A percentile compares a stretch with the other conserved stretches of the same genome.
Conservation (phyloP, 2,329 filamentous ascomycete genomes). For the Xylariaceae sp. region DNA sequence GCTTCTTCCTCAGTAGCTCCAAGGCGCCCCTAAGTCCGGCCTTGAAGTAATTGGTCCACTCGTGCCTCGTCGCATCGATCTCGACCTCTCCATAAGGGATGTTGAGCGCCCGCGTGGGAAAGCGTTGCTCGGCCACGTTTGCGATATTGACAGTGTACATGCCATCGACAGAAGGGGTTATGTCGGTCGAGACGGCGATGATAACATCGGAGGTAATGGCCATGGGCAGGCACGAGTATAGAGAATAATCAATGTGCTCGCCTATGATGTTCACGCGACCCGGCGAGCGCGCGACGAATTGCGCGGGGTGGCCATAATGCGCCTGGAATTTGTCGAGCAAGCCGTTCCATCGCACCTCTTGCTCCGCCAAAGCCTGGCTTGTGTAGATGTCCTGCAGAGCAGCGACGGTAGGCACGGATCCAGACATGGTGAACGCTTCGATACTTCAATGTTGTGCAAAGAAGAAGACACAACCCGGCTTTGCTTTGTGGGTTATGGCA, state of each 20-base stretch:
- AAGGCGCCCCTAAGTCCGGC: constrained; percentile 79
- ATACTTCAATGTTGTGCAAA: not conserved
- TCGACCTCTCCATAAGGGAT: constrained; percentile 61
- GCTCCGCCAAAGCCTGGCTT: constrained; percentile 58
- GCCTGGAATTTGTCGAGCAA: constrained; percentile 66
- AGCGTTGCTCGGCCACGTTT: constrained; percentile 72
- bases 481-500: not conserved
- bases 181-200: constrained; percentile 63
- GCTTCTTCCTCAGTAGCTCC: constrained; percentile 65
- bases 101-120: constrained; percentile 67
- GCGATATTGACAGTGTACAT: constrained; percentile 67
- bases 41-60: constrained; percentile 99
- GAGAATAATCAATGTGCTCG: constrained; percentile 97
- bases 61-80: constrained; percentile 78
- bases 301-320: constrained; percentile 62
- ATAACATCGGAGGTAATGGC: constrained; percentile 88
- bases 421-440: constrained; percentile 40
- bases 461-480: not conserved
- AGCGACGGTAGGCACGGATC: constrained; percentile 65
- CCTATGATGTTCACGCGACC: constrained; percentile 97
- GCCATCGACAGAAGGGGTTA: constrained; percentile 41
- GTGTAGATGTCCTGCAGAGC: constrained; percentile 81
- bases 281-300: constrained; percentile 84
- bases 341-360: constrained; percentile 68
- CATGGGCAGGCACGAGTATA: constrained; percentile 94